Percentiles rank a stretch among this genome's conserved stretches.
phyloP scores from a whole-genome alignment of 352 stramenopile genomes.

The Phytopythium delawarense region DNA sequence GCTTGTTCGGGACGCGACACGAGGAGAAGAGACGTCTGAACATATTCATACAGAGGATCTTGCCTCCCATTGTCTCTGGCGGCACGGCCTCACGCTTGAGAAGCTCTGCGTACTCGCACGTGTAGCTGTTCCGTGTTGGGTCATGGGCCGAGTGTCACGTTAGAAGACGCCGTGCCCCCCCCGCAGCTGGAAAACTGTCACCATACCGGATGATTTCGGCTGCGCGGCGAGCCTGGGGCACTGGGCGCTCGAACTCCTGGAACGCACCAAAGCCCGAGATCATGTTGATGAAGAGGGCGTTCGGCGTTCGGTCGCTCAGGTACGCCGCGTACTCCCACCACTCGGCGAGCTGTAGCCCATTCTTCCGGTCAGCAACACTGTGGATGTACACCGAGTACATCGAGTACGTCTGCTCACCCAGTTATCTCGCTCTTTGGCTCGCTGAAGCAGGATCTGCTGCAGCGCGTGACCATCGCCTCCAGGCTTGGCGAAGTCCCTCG shows the following conservation, averaged over 20 bases:
- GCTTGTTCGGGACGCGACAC: conserved; percentile 79
- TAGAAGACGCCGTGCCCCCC: conserved; percentile 29
- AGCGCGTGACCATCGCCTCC: conserved; percentile 43
- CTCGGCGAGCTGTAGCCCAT: conserved; percentile 51
- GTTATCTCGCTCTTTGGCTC: conserved; percentile 40
- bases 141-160: conserved; percentile 6
- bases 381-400: background rate
- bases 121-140: conserved; percentile 35
- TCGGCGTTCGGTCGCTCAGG: conserved; percentile 66
- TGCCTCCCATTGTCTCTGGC: conserved; percentile 85
- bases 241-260: conserved; percentile 76
- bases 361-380: background rate
- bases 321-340: conserved; percentile 93
- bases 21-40: conserved; percentile 88
- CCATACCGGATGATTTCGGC: conserved; percentile 49
- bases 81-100: conserved; percentile 79
- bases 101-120: conserved; percentile 83
- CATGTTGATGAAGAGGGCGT: conserved; percentile 93
- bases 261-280: conserved; percentile 95
- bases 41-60: conserved; percentile 88
- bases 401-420: conserved; percentile 32
- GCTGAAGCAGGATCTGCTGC: conserved; percentile 44
- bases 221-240: conserved; percentile 48
- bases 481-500: conserved; percentile 41
- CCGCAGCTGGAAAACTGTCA: background rate